These are phyloP conservation scores for Capsicum pubescens DNA, from an alignment of 257 asterid species.

Conservation along the genomic window DNA sequence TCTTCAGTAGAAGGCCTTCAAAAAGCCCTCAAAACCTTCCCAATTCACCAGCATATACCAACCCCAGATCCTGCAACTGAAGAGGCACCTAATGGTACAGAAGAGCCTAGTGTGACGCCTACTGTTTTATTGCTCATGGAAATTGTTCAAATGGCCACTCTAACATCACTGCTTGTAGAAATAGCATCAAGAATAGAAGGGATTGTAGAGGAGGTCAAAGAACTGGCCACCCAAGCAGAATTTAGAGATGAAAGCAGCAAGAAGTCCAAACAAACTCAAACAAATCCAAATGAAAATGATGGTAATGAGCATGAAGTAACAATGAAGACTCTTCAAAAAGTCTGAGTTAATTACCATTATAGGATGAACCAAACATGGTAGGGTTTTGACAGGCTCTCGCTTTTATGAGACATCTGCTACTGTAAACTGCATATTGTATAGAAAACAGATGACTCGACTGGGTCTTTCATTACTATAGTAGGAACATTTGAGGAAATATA, in stretches of 20 bases:
- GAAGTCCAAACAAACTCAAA: constrained; percentile 38
- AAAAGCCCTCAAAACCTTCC: constrained; percentile 50
- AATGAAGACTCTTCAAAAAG: constrained; percentile 47
- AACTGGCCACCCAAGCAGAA: constrained; percentile 60
- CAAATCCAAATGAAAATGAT: constrained; percentile 28
- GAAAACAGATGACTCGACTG: neutral
- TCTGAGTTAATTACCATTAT: constrained; percentile 40
- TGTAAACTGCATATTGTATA: constrained; percentile 31
- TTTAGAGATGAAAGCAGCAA: constrained; percentile 50
- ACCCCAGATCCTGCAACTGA: constrained; percentile 24
- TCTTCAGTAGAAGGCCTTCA: constrained; percentile 61
- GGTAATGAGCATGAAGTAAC: constrained; percentile 42
- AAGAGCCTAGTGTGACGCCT: constrained; percentile 33
- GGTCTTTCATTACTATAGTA: neutral
- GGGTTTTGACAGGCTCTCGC: constrained; percentile 10
- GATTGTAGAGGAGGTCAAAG: constrained; percentile 51
- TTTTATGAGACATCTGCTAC: constrained; percentile 30
- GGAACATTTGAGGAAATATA: constrained; percentile 17
- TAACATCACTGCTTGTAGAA: constrained; percentile 66
- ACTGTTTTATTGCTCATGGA: constrained; percentile 45
- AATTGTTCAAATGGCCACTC: constrained; percentile 59
- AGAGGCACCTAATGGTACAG: constrained; percentile 26
- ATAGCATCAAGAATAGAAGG: constrained; percentile 64
- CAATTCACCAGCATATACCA: constrained; percentile 41
- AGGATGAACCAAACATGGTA: constrained; percentile 14